A percentile compares a stretch with the other conserved stretches of the same genome.
phyloP scores from a whole-genome alignment of 176 grass and related monocot species.

The Musa acuminata region DNA sequence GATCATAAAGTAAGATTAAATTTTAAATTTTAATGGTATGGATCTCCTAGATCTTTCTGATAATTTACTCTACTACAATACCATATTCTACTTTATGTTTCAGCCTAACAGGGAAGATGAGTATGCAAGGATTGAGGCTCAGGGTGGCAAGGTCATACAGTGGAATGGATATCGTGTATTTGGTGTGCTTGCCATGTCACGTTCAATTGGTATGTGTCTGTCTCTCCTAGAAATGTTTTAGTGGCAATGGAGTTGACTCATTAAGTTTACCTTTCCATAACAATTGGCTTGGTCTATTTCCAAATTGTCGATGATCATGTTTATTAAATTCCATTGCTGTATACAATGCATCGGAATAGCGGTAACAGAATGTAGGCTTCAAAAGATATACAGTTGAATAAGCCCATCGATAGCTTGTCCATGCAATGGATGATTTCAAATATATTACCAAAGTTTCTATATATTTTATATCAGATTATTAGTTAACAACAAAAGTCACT shows the following conservation, averaged over 20 bases:
- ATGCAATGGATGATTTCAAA: not conserved
- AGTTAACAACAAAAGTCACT: not conserved
- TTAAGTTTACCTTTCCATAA: not conserved
- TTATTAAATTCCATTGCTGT: too few species aligned
- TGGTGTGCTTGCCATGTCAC: slow-evolving; percentile 96
- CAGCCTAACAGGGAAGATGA: slow-evolving; percentile 99
- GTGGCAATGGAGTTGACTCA: not conserved
- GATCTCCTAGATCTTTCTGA: not conserved
- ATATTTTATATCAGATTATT: not conserved
- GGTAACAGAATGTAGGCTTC: not conserved
- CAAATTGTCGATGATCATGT: not conserved
- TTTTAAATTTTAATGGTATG: not conserved
- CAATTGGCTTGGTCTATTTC: not conserved
- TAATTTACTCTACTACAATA: not conserved
- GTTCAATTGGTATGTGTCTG: slow-evolving; percentile 71
- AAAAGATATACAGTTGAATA: not conserved
- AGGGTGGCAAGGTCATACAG: slow-evolving; percentile 85
- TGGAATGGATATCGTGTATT: slow-evolving; percentile 99
- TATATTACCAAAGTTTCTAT: not conserved
- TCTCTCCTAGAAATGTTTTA: not conserved
- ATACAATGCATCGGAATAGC: not conserved
- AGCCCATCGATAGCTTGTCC: not conserved
- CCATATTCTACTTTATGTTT: slow-evolving; percentile 4
- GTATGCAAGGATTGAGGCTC: slow-evolving; percentile 74
- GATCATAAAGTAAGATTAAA: slow-evolving; percentile 63